Evolutionary conservation across 2,329 filamentous ascomycete genomes (phyloP), one percentile per base, ranked within the genome.

Genomic region (Diaporthe australafricana): DNA sequence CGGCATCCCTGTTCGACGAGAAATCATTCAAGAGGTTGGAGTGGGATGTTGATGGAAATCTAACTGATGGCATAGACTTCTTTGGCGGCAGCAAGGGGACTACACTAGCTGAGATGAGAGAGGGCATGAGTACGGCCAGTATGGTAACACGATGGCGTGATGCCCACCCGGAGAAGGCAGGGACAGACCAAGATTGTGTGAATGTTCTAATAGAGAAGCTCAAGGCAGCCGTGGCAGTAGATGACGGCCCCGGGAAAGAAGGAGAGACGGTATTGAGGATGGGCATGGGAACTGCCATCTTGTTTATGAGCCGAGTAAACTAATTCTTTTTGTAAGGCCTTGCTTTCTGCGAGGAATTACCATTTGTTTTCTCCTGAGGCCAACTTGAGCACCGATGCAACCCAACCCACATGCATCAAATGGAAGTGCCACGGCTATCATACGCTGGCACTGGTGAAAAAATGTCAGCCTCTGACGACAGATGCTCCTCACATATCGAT

Each of bases 141-240:
- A 77, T 80, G 67, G 79, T 85, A 27, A 82, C 79, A 17, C 77
- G 84, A 22, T 83, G 78, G 84, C 78, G 82, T 62, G 78, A 81
- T 77, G 81, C 80, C 7, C 75, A 85, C 75, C 80, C 80, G 7
- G 79, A 82, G 8, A 65, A 77, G 16, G 75, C 75, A 14, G 81
- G 79, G 6, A 82, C 79, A 1, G 82, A 83, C 7, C 74, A 79
- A 38, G 83, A 83, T 75, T 76, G 79, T n/a, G 75, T 83, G 12
- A 56, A 52, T 35, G 57, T 72, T 27, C 48, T 50, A 11, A 16
- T 27, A 27, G n/a, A 50, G 22, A 50, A 50, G 48, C 48, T 50
- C 48, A 50, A 50, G 22, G 48, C 12, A 12, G 48, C 22, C 48
- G 4, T 50, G 12, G 48, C 22, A 8, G 22, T 50, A n/a, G n/a